These are phyloP conservation scores for Cladosporium cucumerinum DNA, from an alignment of 2,329 filamentous ascomycete genomes.

Conservation along the genomic window DNA sequence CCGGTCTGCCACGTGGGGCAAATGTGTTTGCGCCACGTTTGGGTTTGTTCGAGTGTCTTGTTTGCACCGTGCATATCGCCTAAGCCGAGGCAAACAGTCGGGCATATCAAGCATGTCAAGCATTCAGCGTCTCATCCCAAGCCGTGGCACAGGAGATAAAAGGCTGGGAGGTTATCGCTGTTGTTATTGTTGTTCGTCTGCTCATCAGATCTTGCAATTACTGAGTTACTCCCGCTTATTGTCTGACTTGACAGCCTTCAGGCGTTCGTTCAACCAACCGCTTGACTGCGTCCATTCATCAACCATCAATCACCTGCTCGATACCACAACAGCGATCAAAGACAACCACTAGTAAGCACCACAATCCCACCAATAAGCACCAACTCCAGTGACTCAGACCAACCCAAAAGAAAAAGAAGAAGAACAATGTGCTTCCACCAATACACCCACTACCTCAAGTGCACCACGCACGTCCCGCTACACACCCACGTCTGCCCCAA, in stretches of 20 bases:
- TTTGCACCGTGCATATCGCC: conserved; percentile 17
- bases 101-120: conserved; percentile 13
- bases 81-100: conserved; percentile 14
- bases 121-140: neutral
- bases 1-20: conserved; percentile 3
- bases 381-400: neutral
- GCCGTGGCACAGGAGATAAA: conserved; percentile 13
- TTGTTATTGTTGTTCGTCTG: neutral
- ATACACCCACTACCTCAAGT: conserved; percentile 33
- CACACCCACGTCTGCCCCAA: conserved; percentile 33
- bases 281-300: neutral
- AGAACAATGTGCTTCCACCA: conserved; percentile 32
- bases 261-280: neutral
- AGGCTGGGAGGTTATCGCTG: neutral
- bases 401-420: neutral
- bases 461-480: conserved; percentile 29
- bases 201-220: neutral
- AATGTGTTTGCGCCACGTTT: conserved; percentile 13
- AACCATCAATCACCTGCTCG: neutral
- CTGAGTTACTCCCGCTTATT: conserved; percentile 9
- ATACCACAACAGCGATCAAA: neutral
- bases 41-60: conserved; percentile 8
- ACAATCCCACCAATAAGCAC: neutral
- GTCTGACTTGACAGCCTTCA: neutral
- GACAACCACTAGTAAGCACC: neutral